These are phyloP conservation scores for Cutaneotrichosporon curvatum DNA, from an alignment of 1,284 basidiomycete species.

Conservation along the genomic window DNA sequence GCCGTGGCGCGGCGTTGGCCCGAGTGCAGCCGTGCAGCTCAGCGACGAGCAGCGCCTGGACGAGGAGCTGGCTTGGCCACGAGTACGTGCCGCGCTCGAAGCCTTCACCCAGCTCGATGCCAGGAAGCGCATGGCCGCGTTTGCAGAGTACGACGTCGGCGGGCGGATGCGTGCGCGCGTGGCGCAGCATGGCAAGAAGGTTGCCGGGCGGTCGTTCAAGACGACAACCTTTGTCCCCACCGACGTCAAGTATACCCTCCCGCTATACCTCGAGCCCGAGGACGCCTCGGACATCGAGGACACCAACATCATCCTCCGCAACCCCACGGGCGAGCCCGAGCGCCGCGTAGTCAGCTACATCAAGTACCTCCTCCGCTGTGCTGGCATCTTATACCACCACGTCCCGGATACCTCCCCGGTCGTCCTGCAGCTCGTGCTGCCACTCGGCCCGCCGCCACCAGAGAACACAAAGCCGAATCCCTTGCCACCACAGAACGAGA, in stretches of 20 bases:
- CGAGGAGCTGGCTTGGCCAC: slow-evolving; percentile 29
- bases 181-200: slow-evolving; percentile 10
- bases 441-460: slow-evolving; percentile 11
- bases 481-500: neutral
- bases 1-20: slow-evolving; percentile 25
- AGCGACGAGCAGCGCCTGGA: slow-evolving; percentile 20
- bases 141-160: slow-evolving; percentile 43
- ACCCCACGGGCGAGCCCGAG: slow-evolving; percentile 41
- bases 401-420: slow-evolving; percentile 19
- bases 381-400: slow-evolving; percentile 52
- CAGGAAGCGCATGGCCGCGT: slow-evolving; percentile 47
- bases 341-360: slow-evolving; percentile 44
- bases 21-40: neutral
- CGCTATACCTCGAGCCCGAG: slow-evolving; percentile 29
- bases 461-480: neutral
- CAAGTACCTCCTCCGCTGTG: slow-evolving; percentile 51
- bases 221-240: slow-evolving; percentile 49
- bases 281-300: neutral
- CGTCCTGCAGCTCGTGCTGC: slow-evolving; percentile 32
- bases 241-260: slow-evolving; percentile 49
- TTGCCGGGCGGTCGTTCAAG: slow-evolving; percentile 45
- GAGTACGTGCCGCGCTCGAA: slow-evolving; percentile 45
- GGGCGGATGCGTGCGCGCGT: slow-evolving; percentile 24
- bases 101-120: slow-evolving; percentile 50
- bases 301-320: slow-evolving; percentile 32